Conservation (phyloP, 495 filamentous ascomycete species). For the Penicillium fimorum region DNA sequence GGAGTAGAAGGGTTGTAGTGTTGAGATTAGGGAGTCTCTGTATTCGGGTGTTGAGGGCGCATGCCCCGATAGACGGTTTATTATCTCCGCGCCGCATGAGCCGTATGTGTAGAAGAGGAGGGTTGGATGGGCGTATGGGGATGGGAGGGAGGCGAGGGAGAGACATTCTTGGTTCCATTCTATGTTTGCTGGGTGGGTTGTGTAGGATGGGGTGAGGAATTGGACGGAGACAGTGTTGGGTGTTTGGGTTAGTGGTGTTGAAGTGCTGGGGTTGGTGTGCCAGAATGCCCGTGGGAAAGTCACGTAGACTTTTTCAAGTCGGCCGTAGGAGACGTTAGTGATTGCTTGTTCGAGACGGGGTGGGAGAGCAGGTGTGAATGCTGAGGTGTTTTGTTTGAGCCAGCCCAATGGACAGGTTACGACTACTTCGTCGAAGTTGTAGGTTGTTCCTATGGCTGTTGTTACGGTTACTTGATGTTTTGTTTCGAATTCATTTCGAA, state of each 20-base stretch:
- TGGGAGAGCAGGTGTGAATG: conserved; percentile 71
- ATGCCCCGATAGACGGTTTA: conserved; percentile 36
- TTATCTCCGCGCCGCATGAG: conserved; percentile 51
- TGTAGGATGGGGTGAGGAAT: conserved; percentile 57
- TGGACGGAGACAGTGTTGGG: conserved; percentile 34
- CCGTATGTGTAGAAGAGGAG: conserved; percentile 93
- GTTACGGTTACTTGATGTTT: conserved; percentile 49
- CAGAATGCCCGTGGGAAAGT: conserved; percentile 76
- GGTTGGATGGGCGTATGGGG: conserved; percentile 68
- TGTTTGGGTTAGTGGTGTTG: conserved; percentile 9
- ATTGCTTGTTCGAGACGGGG: conserved; percentile 67
- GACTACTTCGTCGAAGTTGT: conserved; percentile 80
- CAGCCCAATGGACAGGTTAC: conserved; percentile 85
- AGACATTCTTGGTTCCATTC: conserved; percentile 78
- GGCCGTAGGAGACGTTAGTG: conserved; percentile 75
- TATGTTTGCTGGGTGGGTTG: conserved; percentile 66
- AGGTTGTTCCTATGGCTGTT: conserved; percentile 49
- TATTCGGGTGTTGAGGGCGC: conserved; percentile 29
- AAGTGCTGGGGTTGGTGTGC: conserved; percentile 31
- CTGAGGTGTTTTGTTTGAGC: conserved; percentile 71
- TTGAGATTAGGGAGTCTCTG: conserved; percentile 33
- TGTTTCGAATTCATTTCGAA: conserved; percentile 11
- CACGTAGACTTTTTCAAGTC: conserved; percentile 89
- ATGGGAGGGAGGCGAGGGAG: conserved; percentile 68
- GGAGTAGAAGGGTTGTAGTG: conserved; percentile 67